These are phyloP conservation scores for Chaetothyriales sp. DNA, from an alignment of 2,329 filamentous ascomycete genomes.

Conservation along the genomic window DNA sequence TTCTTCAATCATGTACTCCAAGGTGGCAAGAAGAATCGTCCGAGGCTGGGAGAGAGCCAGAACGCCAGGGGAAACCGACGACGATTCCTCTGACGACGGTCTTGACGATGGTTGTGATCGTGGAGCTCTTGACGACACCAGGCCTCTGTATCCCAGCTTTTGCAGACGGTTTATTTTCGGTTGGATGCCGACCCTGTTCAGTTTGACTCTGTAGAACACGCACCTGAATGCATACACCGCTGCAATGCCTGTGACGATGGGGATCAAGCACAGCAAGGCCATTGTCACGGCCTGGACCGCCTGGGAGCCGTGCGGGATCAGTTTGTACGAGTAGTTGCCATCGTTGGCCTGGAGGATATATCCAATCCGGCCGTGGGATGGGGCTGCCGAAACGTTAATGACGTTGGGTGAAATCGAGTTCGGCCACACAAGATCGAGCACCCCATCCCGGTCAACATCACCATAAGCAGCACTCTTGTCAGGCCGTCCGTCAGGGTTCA, in stretches of 20 bases:
- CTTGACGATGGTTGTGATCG: neutral
- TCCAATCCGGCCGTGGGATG: neutral
- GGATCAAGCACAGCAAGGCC: constrained; percentile 3
- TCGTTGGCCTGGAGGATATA: constrained; percentile 6
- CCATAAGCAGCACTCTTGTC: constrained; percentile 5
- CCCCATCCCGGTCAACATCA: constrained; percentile 4
- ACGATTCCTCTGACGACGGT: neutral
- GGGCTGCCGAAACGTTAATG: constrained; percentile 5
- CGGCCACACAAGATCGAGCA: constrained; percentile 5
- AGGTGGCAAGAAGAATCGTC: constrained; percentile 47
- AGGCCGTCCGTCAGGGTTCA: constrained; percentile 8
- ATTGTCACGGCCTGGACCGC: constrained; percentile 2
- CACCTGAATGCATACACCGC: constrained; percentile 2
- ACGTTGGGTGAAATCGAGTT: constrained; percentile 3
- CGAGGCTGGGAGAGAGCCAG: constrained; percentile 16
- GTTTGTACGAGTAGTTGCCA: constrained; percentile 4
- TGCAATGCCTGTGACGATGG: constrained; percentile 3
- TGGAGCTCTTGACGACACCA: neutral
- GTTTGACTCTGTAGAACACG: constrained; percentile 7
- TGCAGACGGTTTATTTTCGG: neutral
- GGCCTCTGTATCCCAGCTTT: neutral
- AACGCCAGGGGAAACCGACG: neutral
- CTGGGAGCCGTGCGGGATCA: constrained; percentile 4
- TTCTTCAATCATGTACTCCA: constrained; percentile 49
- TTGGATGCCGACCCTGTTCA: constrained; percentile 4